phyloP scores from a whole-genome alignment of 768 basidiomycete species.

The Trametes meyenii region DNA sequence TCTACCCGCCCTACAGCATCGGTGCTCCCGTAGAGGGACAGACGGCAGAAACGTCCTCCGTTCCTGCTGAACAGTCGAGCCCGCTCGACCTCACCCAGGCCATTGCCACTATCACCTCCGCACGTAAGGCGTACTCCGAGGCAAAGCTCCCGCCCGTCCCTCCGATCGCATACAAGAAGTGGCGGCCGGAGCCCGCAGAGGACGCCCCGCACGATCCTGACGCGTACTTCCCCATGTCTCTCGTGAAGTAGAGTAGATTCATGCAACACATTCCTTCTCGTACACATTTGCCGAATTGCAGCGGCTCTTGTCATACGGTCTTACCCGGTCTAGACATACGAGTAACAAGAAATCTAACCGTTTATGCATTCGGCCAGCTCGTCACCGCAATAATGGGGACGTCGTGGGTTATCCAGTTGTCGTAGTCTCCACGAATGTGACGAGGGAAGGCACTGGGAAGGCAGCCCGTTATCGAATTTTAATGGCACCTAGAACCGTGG shows the following conservation, averaged over 20 bases:
- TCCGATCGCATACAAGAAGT: conserved; percentile 69
- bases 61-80: conserved; percentile 48
- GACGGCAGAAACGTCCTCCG: conserved; percentile 40
- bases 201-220: conserved; percentile 83
- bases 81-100: conserved; percentile 70
- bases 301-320: too few species aligned
- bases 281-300: background rate
- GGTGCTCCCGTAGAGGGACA: conserved; percentile 50
- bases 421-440: too few species aligned
- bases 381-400: too few species aligned
- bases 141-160: conserved; percentile 72
- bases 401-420: too few species aligned
- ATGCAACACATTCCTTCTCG: conserved; percentile 9
- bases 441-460: too few species aligned
- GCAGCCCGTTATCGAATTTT: too few species aligned
- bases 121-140: conserved; percentile 60
- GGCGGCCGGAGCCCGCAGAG: conserved; percentile 71
- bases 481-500: too few species aligned
- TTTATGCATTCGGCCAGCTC: too few species aligned
- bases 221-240: conserved; percentile 82
- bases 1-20: conserved; percentile 44
- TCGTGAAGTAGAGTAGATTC: conserved; percentile 43
- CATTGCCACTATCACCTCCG: conserved; percentile 63
- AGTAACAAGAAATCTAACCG: too few species aligned
- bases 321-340: too few species aligned